Evolutionary conservation across 2,329 filamentous ascomycete species (phyloP).

Genomic region (Scortechinia acanthostroma): DNA sequence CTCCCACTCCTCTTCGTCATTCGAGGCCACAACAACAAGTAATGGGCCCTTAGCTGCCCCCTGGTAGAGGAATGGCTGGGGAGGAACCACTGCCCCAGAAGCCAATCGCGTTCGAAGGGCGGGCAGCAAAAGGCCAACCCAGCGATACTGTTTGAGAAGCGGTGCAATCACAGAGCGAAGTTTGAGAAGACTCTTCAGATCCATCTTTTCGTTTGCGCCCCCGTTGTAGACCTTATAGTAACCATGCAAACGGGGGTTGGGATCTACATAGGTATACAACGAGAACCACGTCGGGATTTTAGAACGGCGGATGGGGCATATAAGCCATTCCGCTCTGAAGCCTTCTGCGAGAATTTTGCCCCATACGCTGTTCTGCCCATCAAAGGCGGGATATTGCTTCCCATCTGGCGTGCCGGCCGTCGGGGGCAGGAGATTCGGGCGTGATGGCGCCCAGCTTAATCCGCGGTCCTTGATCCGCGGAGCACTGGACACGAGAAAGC

Average conservation of each 20-base stretch:
- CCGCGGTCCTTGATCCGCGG: neutral
- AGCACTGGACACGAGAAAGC: neutral
- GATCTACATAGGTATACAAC: too few relatives aligned
- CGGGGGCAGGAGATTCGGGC: neutral
- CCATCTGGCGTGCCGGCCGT: neutral
- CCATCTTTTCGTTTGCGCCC: too few relatives aligned
- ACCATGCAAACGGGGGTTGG: too few relatives aligned
- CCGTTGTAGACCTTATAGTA: too few relatives aligned
- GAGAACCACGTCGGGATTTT: neutral
- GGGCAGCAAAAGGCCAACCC: neutral
- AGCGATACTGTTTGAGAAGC: neutral
- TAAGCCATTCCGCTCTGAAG: neutral
- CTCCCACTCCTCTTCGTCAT: neutral
- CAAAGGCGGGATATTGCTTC: neutral
- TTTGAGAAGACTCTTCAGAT: too few relatives aligned
- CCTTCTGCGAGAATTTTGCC: neutral
- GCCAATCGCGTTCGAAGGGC: neutral
- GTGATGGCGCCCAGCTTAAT: neutral
- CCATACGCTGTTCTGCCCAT: too few relatives aligned
- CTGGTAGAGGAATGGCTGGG: neutral
- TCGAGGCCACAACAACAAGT: neutral
- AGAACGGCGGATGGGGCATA: neutral
- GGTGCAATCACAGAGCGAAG: neutral
- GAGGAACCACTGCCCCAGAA: neutral
- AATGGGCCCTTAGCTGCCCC: neutral